Evolutionary conservation across 1,284 basidiomycete genomes (phyloP), one percentile per base, ranked within the genome.

Genomic region (Ganoderma sp.): DNA sequence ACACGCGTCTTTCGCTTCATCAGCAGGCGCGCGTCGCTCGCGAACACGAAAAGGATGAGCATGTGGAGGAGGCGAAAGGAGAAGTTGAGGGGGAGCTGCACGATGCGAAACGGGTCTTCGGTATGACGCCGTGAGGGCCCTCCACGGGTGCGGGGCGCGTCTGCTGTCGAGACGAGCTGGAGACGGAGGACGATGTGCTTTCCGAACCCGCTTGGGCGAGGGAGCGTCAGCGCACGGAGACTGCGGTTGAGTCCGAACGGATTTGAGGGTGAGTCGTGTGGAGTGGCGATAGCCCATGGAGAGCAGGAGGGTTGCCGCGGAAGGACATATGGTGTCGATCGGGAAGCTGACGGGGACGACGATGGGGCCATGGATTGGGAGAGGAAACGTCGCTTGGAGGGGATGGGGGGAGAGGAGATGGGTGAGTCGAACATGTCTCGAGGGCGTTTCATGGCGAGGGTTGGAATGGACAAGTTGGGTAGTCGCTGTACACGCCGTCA

Each of bases 31-130:
- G 79, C 75, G 59, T 81, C 78, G 65, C 78, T 76, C 41, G 85
- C 84, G 73, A 91, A 92, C 4, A 91, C 78, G 75, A 88, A 93
- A 10, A 84, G 79, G 43, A 91, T 82, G 65, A 93, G 83, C 63
- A 83, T 84, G 61, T 86, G 85, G 2, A 93, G 81, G 71, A 90
- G 90, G 2, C 84, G 81, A 73, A 93, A 88, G 0, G 88, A 90
- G 75, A 91, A 92, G 75, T 84, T 89, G 37, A 87, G 80, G 0
- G 91, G 91, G 6, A 92, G 88, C 70, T 91, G 90, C 5, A 88
- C 87, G 66, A 90, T 80, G 62, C 90, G 85, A 72, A 86, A 86
- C 1, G 90, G 83, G 14, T 85, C 86, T 7, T 88, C 71, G 56
- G 56, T 34, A 39, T 66, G n/a, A 59, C 37, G 25, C 8, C 19